phyloP scores from a whole-genome alignment of 371 early-diverging fungal genomes.

The Rhizopus sp. region DNA sequence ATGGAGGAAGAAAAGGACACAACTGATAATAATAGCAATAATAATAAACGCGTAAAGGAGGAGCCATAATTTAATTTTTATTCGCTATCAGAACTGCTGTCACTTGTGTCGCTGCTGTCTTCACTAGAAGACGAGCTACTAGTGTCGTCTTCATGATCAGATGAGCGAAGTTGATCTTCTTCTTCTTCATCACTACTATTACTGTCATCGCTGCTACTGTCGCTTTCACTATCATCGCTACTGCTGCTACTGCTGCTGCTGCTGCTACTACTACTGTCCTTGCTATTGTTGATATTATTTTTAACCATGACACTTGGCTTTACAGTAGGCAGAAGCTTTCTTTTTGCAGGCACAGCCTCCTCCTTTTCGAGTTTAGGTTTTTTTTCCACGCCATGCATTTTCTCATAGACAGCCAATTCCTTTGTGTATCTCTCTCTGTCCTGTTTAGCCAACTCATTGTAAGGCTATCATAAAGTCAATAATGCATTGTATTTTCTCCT shows the following conservation, averaged over 20 bases:
- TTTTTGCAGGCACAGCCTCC: slow-evolving; percentile 57
- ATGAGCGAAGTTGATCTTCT: not conserved
- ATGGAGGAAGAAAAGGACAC: slow-evolving; percentile 3
- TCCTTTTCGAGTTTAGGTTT: slow-evolving; percentile 7
- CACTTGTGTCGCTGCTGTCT: not conserved
- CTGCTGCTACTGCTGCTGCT: not conserved
- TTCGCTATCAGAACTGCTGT: not conserved
- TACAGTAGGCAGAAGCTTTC: slow-evolving; percentile 51
- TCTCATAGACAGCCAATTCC: slow-evolving; percentile 11
- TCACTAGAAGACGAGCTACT: not conserved
- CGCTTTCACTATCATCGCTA: not conserved
- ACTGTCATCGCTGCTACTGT: slow-evolving; percentile 3
- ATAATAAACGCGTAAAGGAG: slow-evolving; percentile 8
- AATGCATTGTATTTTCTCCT: not conserved
- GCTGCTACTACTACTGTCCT: no score
- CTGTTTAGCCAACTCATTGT: slow-evolving; percentile 10
- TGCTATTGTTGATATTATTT: no score
- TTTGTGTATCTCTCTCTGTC: slow-evolving; percentile 16
- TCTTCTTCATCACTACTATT: slow-evolving; percentile 1
- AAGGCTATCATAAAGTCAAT: slow-evolving; percentile 11
- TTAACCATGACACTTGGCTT: not conserved
- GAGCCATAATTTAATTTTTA: not conserved
- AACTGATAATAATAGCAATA: slow-evolving; percentile 1
- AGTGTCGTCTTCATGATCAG: no score
- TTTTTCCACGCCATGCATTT: slow-evolving; percentile 6